These are phyloP conservation scores for Claviceps sp. DNA, from an alignment of 2,329 filamentous ascomycete species.

Conservation along the genomic window DNA sequence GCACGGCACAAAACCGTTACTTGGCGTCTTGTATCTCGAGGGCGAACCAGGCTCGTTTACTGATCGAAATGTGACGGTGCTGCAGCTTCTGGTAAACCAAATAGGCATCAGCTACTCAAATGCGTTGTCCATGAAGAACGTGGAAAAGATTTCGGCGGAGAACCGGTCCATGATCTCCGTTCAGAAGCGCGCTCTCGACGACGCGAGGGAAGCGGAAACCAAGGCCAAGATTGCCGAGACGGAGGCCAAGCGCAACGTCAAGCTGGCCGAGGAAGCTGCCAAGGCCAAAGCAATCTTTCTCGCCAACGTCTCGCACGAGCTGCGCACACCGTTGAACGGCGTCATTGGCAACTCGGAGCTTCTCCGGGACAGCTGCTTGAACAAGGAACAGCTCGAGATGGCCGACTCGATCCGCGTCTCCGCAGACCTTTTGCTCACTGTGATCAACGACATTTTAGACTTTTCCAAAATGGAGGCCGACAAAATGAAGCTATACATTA, in stretches of 20 bases:
- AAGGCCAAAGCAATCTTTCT: slow-evolving; percentile 74
- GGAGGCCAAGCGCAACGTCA: slow-evolving; percentile 64
- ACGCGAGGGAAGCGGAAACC: slow-evolving; percentile 58
- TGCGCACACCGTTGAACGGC: slow-evolving; percentile 72
- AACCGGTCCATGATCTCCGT: slow-evolving; percentile 67
- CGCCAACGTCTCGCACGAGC: slow-evolving; percentile 68
- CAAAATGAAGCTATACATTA: slow-evolving; percentile 68
- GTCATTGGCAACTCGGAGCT: slow-evolving; percentile 84
- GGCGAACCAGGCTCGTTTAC: slow-evolving; percentile 64
- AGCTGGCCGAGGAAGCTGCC: slow-evolving; percentile 69
- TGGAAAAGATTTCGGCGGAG: slow-evolving; percentile 65
- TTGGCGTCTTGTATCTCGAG: slow-evolving; percentile 66
- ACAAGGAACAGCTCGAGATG: slow-evolving; percentile 69
- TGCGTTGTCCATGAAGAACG: slow-evolving; percentile 51
- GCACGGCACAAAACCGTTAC: slow-evolving; percentile 54
- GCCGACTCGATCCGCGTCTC: slow-evolving; percentile 78
- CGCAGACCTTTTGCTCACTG: slow-evolving; percentile 73
- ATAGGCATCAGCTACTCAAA: slow-evolving; percentile 62
- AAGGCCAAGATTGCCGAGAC: slow-evolving; percentile 68
- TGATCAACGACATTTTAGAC: slow-evolving; percentile 94
- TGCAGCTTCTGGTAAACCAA: slow-evolving; percentile 64
- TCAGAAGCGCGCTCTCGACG: slow-evolving; percentile 59
- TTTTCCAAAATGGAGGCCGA: slow-evolving; percentile 90
- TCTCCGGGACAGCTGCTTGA: slow-evolving; percentile 60
- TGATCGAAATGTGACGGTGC: slow-evolving; percentile 53